Evolutionary conservation across 805 yeast species (phyloP), one percentile per base, ranked within the genome.

Genomic region (Kodamaea sagamina): DNA sequence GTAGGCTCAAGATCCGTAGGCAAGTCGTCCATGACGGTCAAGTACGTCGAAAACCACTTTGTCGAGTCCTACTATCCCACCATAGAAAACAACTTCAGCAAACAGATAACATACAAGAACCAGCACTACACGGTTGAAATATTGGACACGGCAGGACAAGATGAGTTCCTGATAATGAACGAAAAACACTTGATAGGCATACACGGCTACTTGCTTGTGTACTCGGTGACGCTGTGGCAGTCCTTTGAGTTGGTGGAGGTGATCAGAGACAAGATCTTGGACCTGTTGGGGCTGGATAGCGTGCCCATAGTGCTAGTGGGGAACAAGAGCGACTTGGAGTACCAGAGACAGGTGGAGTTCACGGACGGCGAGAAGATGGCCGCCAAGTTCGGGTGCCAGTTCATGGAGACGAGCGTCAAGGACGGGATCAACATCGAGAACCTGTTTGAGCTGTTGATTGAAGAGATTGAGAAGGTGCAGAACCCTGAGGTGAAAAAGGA

Each of bases 61-160:
- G 86, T 86, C 17, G 97, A 89, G 62, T 76, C 84, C 25, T 89
- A 89, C 65, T 89, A 88, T 62, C 97, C 97, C 22, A 89, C 97
- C 4, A 86, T 87, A 48, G 95, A 88, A 61, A 88, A 86, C 63
- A 90, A 86, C 63, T 86, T 86, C 63, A 74, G 81, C 58, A 88
- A 86, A 59, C 72, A 75, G 26, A 74, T 89, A 57, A 74, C 72
- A 46, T 79, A 84, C 61, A 78, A 84, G 47, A 85, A 84, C 48
- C 84, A 81, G 52, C 86, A 84, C 42, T 89, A 85, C 59, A 82
- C 82, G 41, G 79, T 90, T 18, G 96, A 89, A 61, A 86, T 89
- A 42, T 69, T 89, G 47, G 97, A 89, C 58, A 89, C 97, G 0
- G 96, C 96, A 0, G 97, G 97, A 6, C 95, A 88, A 68, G 96